Conservation (phyloP, 345 rosid species). For the Acer campestre region DNA sequence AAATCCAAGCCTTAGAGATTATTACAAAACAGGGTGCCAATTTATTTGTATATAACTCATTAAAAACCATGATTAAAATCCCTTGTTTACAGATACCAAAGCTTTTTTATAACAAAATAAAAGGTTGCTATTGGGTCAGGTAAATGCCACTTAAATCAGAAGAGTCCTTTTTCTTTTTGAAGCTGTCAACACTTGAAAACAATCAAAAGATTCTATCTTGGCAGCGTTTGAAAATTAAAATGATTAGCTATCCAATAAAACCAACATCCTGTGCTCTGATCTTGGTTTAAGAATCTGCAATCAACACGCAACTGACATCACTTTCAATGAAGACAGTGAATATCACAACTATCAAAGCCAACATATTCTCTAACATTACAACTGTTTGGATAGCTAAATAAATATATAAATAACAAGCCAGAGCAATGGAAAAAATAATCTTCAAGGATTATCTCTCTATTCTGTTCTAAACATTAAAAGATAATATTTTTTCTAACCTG, state of each 20-base stretch:
- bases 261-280: constrained; percentile 11
- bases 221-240: background rate
- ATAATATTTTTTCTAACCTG: constrained; percentile 39
- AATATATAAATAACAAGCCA: constrained; percentile 1
- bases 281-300: constrained; percentile 11
- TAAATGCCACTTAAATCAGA: constrained; percentile 11
- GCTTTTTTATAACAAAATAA: background rate
- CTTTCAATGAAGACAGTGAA: background rate
- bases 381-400: background rate
- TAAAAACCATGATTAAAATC: background rate
- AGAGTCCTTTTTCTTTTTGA: constrained; percentile 1
- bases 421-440: background rate
- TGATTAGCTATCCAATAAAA: background rate
- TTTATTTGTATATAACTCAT: background rate
- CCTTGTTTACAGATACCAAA: background rate
- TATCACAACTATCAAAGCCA: background rate
- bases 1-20: background rate
- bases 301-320: constrained; percentile 15
- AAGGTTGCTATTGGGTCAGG: constrained; percentile 1
- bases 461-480: background rate
- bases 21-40: background rate
- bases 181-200: background rate
- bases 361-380: background rate
- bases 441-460: background rate
- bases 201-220: constrained; percentile 5